Percentiles rank a stretch among this genome's conserved stretches.
Conservation (phyloP, 768 basidiomycete genomes). For the Zangia roseola region DNA sequence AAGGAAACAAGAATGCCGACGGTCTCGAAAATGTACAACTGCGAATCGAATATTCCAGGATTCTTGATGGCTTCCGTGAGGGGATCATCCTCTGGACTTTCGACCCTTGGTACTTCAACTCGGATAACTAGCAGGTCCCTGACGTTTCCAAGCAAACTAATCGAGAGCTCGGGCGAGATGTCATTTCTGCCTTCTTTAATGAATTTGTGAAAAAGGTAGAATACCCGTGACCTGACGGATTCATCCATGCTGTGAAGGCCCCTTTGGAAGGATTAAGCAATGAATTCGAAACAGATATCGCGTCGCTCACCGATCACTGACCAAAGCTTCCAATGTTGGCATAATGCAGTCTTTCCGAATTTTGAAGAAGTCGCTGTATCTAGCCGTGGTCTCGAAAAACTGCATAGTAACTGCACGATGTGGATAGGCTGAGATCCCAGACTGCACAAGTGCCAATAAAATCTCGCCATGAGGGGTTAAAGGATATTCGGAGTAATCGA, state of each 20-base stretch:
- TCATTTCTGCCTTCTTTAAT: slow-evolving; percentile 81
- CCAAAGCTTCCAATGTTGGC: slow-evolving; percentile 84
- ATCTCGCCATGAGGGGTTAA: slow-evolving; percentile 90
- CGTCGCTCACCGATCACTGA: slow-evolving; percentile 68
- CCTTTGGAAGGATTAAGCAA: slow-evolving; percentile 39
- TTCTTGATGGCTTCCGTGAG: slow-evolving; percentile 79
- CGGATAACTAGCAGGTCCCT: slow-evolving; percentile 77
- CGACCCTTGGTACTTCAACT: slow-evolving; percentile 73
- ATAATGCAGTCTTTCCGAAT: slow-evolving; percentile 86
- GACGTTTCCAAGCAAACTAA: slow-evolving; percentile 67
- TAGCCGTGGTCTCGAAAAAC: slow-evolving; percentile 89
- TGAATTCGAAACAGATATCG: background rate
- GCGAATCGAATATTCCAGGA: slow-evolving; percentile 76
- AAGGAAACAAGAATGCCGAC: slow-evolving; percentile 81
- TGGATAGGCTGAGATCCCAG: slow-evolving; percentile 78
- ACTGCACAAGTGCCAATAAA: slow-evolving; percentile 78
- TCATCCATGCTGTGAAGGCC: slow-evolving; percentile 81
- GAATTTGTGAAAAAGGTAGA: slow-evolving; percentile 92
- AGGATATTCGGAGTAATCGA: slow-evolving; percentile 77
- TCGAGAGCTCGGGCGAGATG: slow-evolving; percentile 69
- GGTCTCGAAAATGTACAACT: slow-evolving; percentile 93
- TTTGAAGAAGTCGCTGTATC: slow-evolving; percentile 97
- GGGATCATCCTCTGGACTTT: slow-evolving; percentile 69
- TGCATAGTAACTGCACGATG: slow-evolving; percentile 84
- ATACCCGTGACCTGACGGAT: slow-evolving; percentile 72